phyloP scores from a whole-genome alignment of 805 yeast genomes.

The Starmera pachycereana region DNA sequence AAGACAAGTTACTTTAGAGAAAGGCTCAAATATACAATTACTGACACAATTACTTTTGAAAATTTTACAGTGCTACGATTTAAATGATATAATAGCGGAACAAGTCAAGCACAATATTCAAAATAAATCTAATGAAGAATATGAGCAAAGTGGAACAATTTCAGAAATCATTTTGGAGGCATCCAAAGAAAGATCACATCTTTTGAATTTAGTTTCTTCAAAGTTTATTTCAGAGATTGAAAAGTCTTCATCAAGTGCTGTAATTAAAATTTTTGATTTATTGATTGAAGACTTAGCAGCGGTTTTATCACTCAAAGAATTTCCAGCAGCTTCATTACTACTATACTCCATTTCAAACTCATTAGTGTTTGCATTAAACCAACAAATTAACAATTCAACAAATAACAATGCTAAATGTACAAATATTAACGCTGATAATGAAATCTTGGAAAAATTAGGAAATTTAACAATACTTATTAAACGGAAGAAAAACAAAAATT shows the following conservation, averaged over 20 bases:
- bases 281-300: slow-evolving; percentile 46
- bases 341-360: slow-evolving; percentile 34
- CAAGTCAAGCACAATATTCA: slow-evolving; percentile 7
- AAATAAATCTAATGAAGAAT: no score
- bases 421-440: background rate
- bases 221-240: slow-evolving; percentile 21
- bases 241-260: slow-evolving; percentile 19
- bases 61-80: slow-evolving; percentile 24
- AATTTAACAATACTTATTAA: slow-evolving; percentile 25
- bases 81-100: slow-evolving; percentile 12
- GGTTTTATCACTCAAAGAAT: slow-evolving; percentile 45
- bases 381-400: slow-evolving; percentile 22
- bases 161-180: slow-evolving; percentile 2
- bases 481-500: no score
- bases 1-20: slow-evolving; percentile 30
- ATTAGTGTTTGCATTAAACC: slow-evolving; percentile 29
- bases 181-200: background rate
- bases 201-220: slow-evolving; percentile 4
- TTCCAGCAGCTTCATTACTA: slow-evolving; percentile 48
- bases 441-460: slow-evolving; percentile 50
- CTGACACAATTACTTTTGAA: slow-evolving; percentile 35
- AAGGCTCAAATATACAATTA: slow-evolving; percentile 40
- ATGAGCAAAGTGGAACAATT: background rate
- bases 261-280: slow-evolving; percentile 35
- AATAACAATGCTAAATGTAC: no score